A percentile compares a stretch with the other conserved stretches of the same genome.
Evolutionary conservation across 2,329 filamentous ascomycete species (phyloP).

Genomic region (Arthrobotrys entomopaga): DNA sequence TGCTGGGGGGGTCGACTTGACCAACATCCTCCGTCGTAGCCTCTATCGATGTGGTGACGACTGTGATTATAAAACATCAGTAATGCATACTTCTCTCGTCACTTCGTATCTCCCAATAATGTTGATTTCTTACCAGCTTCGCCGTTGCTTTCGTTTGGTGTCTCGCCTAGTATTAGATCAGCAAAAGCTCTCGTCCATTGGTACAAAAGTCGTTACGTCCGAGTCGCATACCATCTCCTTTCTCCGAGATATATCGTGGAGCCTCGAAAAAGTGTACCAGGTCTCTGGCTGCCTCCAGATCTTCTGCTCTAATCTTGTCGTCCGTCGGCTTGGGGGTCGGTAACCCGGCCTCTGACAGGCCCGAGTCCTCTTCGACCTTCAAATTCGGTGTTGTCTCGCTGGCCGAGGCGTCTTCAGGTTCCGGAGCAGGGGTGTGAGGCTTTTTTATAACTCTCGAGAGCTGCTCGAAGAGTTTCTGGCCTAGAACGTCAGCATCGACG

Average conservation of each 20-base stretch:
- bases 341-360: constrained; percentile 31
- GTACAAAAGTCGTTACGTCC: constrained; percentile 5
- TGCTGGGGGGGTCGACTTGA: constrained; percentile 9
- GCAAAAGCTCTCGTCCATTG: constrained; percentile 6
- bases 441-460: constrained; percentile 52
- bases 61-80: constrained; percentile 17
- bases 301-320: constrained; percentile 47
- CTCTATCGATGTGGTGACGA: constrained; percentile 36
- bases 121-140: constrained; percentile 29
- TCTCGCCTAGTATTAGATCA: constrained; percentile 26
- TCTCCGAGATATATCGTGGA: constrained; percentile 50
- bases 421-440: constrained; percentile 54
- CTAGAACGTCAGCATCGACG: constrained; percentile 37
- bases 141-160: constrained; percentile 9
- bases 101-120: neutral
- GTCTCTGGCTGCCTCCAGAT: constrained; percentile 48
- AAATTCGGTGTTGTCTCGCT: constrained; percentile 44
- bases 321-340: constrained; percentile 45
- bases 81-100: neutral
- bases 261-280: constrained; percentile 53
- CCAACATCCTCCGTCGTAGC: constrained; percentile 32
- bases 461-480: constrained; percentile 52
- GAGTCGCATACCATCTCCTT: constrained; percentile 47
- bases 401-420: constrained; percentile 47
- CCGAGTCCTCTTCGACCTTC: constrained; percentile 49